A percentile compares a stretch with the other conserved stretches of the same genome.
Conservation (phyloP, 352 stramenopile genomes). For the Phytopythium vexans region DNA sequence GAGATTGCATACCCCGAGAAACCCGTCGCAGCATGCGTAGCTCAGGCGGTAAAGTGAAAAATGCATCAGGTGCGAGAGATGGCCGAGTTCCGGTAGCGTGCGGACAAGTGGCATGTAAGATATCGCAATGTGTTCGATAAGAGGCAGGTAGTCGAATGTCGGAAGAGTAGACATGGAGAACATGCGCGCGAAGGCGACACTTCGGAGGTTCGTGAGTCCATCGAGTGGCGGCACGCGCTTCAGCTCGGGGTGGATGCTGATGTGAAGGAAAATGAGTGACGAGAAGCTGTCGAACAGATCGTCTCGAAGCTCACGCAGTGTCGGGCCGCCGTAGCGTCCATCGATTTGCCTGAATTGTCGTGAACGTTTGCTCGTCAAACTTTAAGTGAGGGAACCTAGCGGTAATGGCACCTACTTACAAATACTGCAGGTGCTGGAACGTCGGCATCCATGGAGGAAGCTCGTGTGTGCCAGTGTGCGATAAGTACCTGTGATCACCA, state of each 20-base stretch:
- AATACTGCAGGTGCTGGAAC: conserved; percentile 30
- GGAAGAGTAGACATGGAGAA: conserved; percentile 19
- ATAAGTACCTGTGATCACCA: conserved; percentile 12
- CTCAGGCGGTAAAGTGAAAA: conserved; percentile 23
- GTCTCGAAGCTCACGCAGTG: conserved; percentile 16
- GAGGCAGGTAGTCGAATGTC: conserved; percentile 11
- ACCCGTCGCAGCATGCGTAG: conserved; percentile 37
- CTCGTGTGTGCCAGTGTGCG: conserved; percentile 24
- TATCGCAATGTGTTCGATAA: conserved; percentile 25
- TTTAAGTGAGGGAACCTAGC: neutral
- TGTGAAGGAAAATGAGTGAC: conserved; percentile 28
- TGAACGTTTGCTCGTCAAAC: neutral
- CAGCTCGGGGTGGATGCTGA: conserved; percentile 27
- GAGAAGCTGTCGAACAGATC: conserved; percentile 32
- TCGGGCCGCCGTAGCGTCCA: conserved; percentile 21
- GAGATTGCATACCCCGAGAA: conserved; percentile 21
- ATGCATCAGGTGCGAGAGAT: conserved; percentile 9
- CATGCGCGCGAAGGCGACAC: conserved; percentile 22
- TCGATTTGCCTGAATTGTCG: conserved; percentile 32
- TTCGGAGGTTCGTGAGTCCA: conserved; percentile 25
- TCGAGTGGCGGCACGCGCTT: conserved; percentile 19
- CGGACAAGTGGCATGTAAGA: conserved; percentile 11
- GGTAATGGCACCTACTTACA: conserved; percentile 21
- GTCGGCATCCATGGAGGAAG: conserved; percentile 26
- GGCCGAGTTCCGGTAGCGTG: conserved; percentile 19